A percentile compares a stretch with the other conserved stretches of the same genome.
These are phyloP conservation scores for Penicillium desertorum DNA, from an alignment of 495 filamentous ascomycete species.

Conservation along the genomic window DNA sequence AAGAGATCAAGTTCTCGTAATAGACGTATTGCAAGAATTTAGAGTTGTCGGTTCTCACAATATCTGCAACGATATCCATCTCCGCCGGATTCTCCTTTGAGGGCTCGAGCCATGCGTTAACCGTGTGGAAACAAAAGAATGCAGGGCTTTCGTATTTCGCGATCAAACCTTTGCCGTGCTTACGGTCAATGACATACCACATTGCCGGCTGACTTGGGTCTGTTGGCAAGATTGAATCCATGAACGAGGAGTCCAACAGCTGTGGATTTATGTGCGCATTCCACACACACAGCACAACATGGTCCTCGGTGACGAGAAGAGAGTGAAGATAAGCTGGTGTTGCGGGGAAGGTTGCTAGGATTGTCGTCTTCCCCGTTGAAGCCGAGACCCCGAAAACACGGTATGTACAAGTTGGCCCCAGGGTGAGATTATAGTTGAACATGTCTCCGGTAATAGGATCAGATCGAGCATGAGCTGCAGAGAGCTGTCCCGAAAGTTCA, in stretches of 20 bases:
- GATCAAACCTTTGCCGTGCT: constrained; percentile 52
- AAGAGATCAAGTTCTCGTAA: constrained; percentile 57
- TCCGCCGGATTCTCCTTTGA: constrained; percentile 35
- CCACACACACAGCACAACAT: constrained; percentile 68
- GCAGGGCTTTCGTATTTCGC: constrained; percentile 57
- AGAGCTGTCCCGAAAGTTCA: constrained; percentile 59
- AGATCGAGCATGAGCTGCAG: constrained; percentile 65
- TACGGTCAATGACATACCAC: constrained; percentile 72
- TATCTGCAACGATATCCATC: constrained; percentile 57
- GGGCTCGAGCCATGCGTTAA: constrained; percentile 70
- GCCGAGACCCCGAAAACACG: constrained; percentile 63
- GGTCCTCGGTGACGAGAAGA: constrained; percentile 62
- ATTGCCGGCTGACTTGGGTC: constrained; percentile 48
- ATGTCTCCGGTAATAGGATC: constrained; percentile 72
- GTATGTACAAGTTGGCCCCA: constrained; percentile 53
- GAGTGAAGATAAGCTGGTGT: constrained; percentile 70
- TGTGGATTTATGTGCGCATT: constrained; percentile 57
- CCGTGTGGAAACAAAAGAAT: constrained; percentile 73
- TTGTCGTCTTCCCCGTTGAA: constrained; percentile 60
- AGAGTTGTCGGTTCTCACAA: constrained; percentile 53
- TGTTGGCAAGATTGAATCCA: constrained; percentile 40
- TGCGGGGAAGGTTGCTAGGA: constrained; percentile 64
- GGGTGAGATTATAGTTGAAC: constrained; percentile 72
- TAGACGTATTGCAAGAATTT: constrained; percentile 55
- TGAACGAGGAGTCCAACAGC: constrained; percentile 44